A percentile compares a stretch with the other conserved stretches of the same genome.
Evolutionary conservation across 805 yeast species (phyloP).

Genomic region (Saccharomycopsis capsularis): DNA sequence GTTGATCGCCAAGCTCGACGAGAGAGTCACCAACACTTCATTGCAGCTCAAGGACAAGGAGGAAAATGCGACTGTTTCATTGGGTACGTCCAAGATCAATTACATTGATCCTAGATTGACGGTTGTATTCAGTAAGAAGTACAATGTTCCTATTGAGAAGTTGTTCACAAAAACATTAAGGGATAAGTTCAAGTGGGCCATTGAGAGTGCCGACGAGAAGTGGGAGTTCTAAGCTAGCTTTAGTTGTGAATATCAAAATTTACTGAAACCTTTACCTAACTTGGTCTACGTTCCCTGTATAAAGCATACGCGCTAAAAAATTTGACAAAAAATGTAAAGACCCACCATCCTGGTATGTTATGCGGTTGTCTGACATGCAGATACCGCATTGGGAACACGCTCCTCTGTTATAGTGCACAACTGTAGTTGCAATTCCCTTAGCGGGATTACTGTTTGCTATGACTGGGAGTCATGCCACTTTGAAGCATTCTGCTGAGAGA

Average conservation of each 20-base stretch:
- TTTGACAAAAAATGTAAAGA: no score
- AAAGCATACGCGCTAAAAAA: no score
- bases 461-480: no score
- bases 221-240: slow-evolving; percentile 60
- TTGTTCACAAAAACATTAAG: slow-evolving; percentile 84
- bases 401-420: no score
- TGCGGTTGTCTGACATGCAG: no score
- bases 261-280: no score
- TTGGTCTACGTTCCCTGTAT: no score
- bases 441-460: no score
- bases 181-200: slow-evolving; percentile 94
- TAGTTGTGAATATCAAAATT: neutral
- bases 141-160: slow-evolving; percentile 84
- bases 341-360: no score
- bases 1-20: slow-evolving; percentile 67
- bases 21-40: slow-evolving; percentile 58
- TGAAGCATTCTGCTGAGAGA: no score
- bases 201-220: slow-evolving; percentile 78
- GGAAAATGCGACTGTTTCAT: slow-evolving; percentile 87
- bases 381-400: no score
- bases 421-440: no score
- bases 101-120: slow-evolving; percentile 92
- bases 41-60: slow-evolving; percentile 85
- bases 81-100: slow-evolving; percentile 89
- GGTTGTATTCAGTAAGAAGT: slow-evolving; percentile 82